Conservation (phyloP, 257 asterid species). For the Linderniella brevidens region DNA sequence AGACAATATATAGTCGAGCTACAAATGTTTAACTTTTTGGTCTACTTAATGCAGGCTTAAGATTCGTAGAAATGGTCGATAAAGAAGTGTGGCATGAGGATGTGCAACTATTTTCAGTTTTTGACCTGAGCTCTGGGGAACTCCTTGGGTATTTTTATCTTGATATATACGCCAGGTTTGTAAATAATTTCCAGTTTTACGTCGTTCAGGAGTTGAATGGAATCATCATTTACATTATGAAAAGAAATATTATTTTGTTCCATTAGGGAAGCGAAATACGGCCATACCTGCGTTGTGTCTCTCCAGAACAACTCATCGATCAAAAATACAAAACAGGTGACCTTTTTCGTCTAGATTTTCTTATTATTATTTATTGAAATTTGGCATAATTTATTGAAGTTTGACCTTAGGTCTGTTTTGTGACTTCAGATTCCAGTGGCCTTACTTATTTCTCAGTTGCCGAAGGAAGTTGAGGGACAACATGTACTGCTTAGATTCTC, state of each 20-base stretch:
- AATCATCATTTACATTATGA: not conserved
- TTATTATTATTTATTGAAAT: not conserved
- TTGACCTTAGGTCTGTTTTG: conserved; percentile 9
- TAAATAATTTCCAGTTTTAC: not conserved
- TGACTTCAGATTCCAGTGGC: conserved; percentile 67
- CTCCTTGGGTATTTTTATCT: conserved; percentile 75
- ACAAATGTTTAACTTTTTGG: conserved; percentile 1
- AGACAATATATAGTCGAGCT: not conserved
- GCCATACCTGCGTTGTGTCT: conserved; percentile 78
- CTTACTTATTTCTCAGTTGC: conserved; percentile 66
- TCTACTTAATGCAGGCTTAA: conserved; percentile 37
- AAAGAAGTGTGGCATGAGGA: conserved; percentile 79
- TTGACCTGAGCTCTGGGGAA: conserved; percentile 66
- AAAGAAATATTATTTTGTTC: conserved; percentile 14
- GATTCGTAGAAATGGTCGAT: conserved; percentile 57
- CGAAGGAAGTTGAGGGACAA: conserved; percentile 48
- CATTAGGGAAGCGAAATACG: conserved; percentile 77
- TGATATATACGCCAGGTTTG: conserved; percentile 71
- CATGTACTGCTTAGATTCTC: conserved; percentile 72
- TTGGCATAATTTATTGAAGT: not conserved
- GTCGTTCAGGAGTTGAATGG: conserved; percentile 2
- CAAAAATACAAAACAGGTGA: conserved; percentile 52
- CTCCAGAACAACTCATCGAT: conserved; percentile 66
- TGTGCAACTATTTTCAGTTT: conserved; percentile 69
- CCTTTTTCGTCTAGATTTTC: not conserved